Evolutionary conservation across 306 rosid species (phyloP), one percentile per base, ranked within the genome.

Genomic region (Mimosa pudica): DNA sequence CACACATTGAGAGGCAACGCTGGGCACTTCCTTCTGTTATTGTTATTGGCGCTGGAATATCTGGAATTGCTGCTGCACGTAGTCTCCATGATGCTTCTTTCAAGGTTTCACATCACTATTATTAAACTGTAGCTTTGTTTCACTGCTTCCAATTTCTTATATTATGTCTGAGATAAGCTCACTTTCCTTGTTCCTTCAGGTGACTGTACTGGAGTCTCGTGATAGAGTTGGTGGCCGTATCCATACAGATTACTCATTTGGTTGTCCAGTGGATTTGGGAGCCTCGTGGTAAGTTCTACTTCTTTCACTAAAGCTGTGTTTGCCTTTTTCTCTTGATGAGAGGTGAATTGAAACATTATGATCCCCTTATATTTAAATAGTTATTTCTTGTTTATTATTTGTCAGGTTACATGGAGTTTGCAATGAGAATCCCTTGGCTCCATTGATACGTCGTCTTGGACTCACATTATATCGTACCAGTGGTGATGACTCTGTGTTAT

Each of bases 181-280:
- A 58, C 79, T 73, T 7, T 85, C 74, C 41, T 82, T 36, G 32
- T 75, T 70, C 75, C 41, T 20, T 73, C 82, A 91, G 97, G 97
- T 93, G 79, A 73, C 86, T 57, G 79, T 93, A 71, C 81, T 93
- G 72, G 98, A 93, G 80, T 93, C 98, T 73, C 89, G 93, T 17
- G 91, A 87, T 73, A 84, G 97, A 73, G 86, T 93, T 66, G 97
- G 98, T 73, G 98, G 98, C 67, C 95, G 98, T 44, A 85, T 93
- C 84, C 95, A 89, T 77, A 93, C 95, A 2, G 93, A 93, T 80
- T 71, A 86, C 80, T 90, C 98, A 65, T 90, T 93, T 81, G 95
- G 93, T 71, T 88, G 92, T 86, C 97, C 97, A 6, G 93, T 93
- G 70, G 98, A 93, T 83, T 82, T 93, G 92, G 98, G 98, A 73